These are phyloP conservation scores for Malus asiatica DNA, from an alignment of 306 rosid species.

Conservation along the genomic window DNA sequence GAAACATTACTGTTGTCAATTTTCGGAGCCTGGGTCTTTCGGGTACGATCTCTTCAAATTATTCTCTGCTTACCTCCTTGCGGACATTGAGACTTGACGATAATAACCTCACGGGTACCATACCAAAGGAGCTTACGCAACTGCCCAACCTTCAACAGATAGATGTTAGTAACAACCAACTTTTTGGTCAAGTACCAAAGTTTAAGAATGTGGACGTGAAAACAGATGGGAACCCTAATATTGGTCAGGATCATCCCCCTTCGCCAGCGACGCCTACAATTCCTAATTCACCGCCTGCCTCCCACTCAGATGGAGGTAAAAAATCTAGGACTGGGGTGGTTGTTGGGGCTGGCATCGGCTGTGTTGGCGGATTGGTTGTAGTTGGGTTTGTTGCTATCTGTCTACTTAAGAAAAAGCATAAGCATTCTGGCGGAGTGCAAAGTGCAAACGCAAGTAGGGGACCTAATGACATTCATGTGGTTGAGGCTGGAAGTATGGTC, in stretches of 20 bases:
- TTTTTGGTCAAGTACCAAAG: constrained; percentile 47
- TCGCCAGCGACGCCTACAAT: background rate
- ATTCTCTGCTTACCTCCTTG: constrained; percentile 32
- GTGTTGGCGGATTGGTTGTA: constrained; percentile 21
- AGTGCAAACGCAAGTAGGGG: background rate
- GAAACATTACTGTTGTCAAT: constrained; percentile 39
- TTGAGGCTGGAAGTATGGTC: constrained; percentile 52
- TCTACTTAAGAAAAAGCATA: constrained; percentile 11
- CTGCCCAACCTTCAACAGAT: constrained; percentile 36
- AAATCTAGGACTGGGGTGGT: constrained; percentile 10
- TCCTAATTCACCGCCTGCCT: background rate
- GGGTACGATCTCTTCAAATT: constrained; percentile 63
- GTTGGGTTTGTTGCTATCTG: constrained; percentile 14
- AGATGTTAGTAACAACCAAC: constrained; percentile 52
- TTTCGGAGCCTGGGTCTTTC: constrained; percentile 45
- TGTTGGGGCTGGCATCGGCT: constrained; percentile 30
- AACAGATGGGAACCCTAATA: constrained; percentile 46
- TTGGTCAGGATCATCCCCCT: constrained; percentile 41
- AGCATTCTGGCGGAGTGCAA: constrained; percentile 15
- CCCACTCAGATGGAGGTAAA: background rate
- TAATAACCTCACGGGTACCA: constrained; percentile 43
- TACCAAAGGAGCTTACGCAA: constrained; percentile 52
- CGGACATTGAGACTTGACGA: constrained; percentile 36
- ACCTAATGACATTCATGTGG: constrained; percentile 35
- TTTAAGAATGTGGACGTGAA: constrained; percentile 39